Conservation (phyloP, 257 asterid genomes). For the Thymus mandschuricus region DNA sequence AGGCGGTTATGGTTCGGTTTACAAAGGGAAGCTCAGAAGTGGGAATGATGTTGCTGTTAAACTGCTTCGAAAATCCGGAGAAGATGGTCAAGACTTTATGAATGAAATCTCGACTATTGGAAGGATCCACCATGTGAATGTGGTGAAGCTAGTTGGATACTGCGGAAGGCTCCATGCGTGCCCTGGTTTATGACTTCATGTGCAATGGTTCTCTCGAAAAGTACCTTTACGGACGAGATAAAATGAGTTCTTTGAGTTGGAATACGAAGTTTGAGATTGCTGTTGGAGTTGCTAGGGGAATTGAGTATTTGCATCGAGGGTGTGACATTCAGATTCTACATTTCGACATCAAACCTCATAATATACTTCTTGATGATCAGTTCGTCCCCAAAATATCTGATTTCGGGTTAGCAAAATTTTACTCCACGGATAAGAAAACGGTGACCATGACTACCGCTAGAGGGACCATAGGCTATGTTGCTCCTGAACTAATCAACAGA, state of each 20-base stretch:
- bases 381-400: slow-evolving; percentile 34
- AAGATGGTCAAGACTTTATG: slow-evolving; percentile 39
- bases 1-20: slow-evolving; percentile 35
- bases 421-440: neutral
- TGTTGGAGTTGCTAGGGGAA: no score
- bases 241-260: no score
- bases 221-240: no score
- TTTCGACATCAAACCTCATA: slow-evolving; percentile 38
- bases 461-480: slow-evolving; percentile 41
- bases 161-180: no score
- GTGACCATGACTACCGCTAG: slow-evolving; percentile 34
- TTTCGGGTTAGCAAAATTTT: slow-evolving; percentile 33
- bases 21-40: slow-evolving; percentile 40
- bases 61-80: slow-evolving; percentile 12
- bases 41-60: slow-evolving; percentile 43
- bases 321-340: no score
- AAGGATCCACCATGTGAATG: slow-evolving; percentile 28
- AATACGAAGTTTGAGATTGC: no score
- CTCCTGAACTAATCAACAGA: slow-evolving; percentile 35
- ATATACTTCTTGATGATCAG: slow-evolving; percentile 10
- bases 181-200: no score
- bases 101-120: slow-evolving; percentile 42
- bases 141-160: slow-evolving; percentile 15
- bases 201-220: no score
- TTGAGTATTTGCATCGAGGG: no score